Evolutionary conservation across 1,284 basidiomycete genomes (phyloP).

Genomic region (Ceratobasidium sp.): DNA sequence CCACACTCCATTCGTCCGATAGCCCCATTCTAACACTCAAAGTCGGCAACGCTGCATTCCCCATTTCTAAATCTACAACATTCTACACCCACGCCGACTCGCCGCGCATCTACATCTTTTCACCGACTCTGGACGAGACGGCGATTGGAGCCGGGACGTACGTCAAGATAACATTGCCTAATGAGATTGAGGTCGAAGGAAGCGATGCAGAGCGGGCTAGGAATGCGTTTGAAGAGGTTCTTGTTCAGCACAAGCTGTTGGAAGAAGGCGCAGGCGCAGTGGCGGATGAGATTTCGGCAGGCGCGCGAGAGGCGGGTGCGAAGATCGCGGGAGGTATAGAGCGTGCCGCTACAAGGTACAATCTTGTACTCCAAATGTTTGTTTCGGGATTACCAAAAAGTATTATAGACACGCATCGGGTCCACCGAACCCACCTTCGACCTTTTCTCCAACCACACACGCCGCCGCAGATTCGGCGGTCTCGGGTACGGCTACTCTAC

Average conservation of each 20-base stretch:
- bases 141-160: constrained; percentile 31
- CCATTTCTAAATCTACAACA: constrained; percentile 16
- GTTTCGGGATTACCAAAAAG: not conserved
- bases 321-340: not conserved
- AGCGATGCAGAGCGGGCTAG: constrained; percentile 22
- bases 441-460: constrained; percentile 25
- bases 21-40: constrained; percentile 32
- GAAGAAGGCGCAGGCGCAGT: constrained; percentile 19
- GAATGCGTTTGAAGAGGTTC: constrained; percentile 22
- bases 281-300: constrained; percentile 22
- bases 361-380: not conserved
- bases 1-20: not conserved
- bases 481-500: constrained; percentile 10
- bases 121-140: constrained; percentile 14
- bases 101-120: constrained; percentile 36
- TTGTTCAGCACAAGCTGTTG: constrained; percentile 19
- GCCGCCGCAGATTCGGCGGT: constrained; percentile 31
- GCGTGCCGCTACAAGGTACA: constrained; percentile 17
- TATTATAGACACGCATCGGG: constrained; percentile 11
- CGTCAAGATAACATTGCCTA: constrained; percentile 33
- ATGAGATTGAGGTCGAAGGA: constrained; percentile 17
- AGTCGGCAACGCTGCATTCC: constrained; percentile 37
- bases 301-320: constrained; percentile 12
- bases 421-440: constrained; percentile 22
- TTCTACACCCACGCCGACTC: constrained; percentile 40